phyloP scores from a whole-genome alignment of 2,329 filamentous ascomycete genomes.

The Cladosporium sp. region DNA sequence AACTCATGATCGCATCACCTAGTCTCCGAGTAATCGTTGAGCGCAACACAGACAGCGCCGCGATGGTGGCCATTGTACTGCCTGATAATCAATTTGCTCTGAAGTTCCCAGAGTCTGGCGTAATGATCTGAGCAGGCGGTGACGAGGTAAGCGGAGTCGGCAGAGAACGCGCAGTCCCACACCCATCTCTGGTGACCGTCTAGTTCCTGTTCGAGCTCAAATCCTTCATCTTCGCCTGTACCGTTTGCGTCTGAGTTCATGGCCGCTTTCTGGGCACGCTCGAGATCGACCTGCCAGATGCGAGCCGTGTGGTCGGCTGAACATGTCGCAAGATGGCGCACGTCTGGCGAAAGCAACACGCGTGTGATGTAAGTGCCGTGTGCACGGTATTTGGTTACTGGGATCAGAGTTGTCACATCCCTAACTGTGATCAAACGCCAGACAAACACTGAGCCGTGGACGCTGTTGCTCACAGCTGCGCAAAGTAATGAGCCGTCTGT shows the following conservation, averaged over 20 bases:
- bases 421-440: conserved; percentile 87
- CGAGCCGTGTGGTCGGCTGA: conserved; percentile 92
- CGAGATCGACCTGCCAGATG: conserved; percentile 90
- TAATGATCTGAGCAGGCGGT: conserved; percentile 94
- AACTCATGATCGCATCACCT: conserved; percentile 21
- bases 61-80: conserved; percentile 95
- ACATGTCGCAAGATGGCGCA: conserved; percentile 91
- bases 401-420: conserved; percentile 80
- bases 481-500: conserved; percentile 91
- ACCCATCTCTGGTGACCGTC: conserved; percentile 94
- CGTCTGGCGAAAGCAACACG: conserved; percentile 86
- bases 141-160: conserved; percentile 88
- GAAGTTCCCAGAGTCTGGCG: conserved; percentile 84
- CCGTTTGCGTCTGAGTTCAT: conserved; percentile 19
- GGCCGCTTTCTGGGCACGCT: conserved; percentile 23
- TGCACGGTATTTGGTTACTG: conserved; percentile 84
- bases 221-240: conserved; percentile 39
- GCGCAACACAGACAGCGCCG: conserved; percentile 85
- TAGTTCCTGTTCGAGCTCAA: conserved; percentile 81
- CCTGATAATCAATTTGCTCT: conserved; percentile 82
- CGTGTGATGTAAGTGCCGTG: conserved; percentile 93
- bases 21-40: conserved; percentile 66
- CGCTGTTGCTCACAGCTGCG: conserved; percentile 74
- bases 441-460: conserved; percentile 90
- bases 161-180: conserved; percentile 95